Base-by-base conservation (phyloP, 192 early-diverging fungal genomes). In the Gonapodya sp. region DNA sequence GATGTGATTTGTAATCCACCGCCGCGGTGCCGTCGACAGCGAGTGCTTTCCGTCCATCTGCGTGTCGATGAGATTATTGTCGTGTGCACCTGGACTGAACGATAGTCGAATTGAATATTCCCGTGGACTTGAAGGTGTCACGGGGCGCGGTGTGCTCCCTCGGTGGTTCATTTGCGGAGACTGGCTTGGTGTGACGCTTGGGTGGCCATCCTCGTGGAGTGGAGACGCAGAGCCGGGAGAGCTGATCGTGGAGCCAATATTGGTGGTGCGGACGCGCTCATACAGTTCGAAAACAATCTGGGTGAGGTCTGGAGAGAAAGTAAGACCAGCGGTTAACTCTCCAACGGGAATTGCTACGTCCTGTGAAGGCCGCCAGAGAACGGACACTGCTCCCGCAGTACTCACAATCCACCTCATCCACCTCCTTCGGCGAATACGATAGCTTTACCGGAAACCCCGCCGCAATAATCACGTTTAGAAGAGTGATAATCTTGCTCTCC, bases 231-330 rank as follows among this genome's bases (percentile, higher is more conserved):
- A 16, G 8, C 30, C 75, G 75, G 75, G 75, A 34, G 75, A 77
- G 75, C 30, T 34, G 75, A 77, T 31, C 2, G 75, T 77, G 75
- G 75, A 77, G 75, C 18, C 79, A 78, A 85, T 74, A 36, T 89
- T 80, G 64, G 83, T 73, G 75, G 89, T 84, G 31, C 88, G 84
- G 78, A 87, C 92, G 73, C 96, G 88, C 87, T 97, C 96, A 79
- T 97, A 96, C 0, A 99, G 85, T 85, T 99, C 97, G 86, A 99
- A 97, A 1, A 94, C 96, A 78, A 99, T 99, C 81, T 99, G 97
- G 0, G 97, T 97, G 73, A 98, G 84, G 84, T 96, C 94, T 95
- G 82, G 31, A 36, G 16, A 78, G 82, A 18, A 81, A 78, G 24
- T 37, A 36, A 2, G 72, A 73, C 33, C 35, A 81, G 0, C 0